phyloP scores from a whole-genome alignment of 208 protist genomes.

The Trypanosoma scelopori region DNA sequence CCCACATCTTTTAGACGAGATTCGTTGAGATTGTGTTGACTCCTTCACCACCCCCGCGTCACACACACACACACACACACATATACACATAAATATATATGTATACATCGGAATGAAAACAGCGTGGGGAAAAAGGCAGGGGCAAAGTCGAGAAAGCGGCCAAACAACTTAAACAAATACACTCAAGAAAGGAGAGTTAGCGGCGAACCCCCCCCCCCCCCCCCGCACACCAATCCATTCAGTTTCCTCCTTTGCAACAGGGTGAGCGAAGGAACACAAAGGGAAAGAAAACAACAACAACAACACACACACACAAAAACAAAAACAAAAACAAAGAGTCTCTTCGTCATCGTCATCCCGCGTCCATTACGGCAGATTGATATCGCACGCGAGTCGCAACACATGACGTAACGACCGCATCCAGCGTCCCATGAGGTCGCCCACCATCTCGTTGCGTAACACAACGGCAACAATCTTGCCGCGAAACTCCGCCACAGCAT shows the following conservation, averaged over 20 bases:
- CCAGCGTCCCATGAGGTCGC: conserved; percentile 82
- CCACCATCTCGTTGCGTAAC: conserved; percentile 85
- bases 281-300: conserved; percentile 9
- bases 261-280: conserved; percentile 7
- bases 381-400: conserved; percentile 67
- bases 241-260: not conserved
- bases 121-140: too few species aligned
- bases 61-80: too few species aligned
- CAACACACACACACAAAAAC: conserved; percentile 16
- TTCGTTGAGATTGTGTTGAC: too few species aligned
- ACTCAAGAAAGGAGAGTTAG: too few species aligned
- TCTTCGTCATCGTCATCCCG: not conserved
- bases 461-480: conserved; percentile 64
- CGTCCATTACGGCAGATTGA: conserved; percentile 45
- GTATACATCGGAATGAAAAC: too few species aligned
- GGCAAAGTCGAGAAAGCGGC: too few species aligned
- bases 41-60: not conserved
- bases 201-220: too few species aligned
- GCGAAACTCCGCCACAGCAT: conserved; percentile 59
- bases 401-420: conserved; percentile 88
- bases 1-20: conserved; percentile 46
- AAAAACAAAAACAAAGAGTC: not conserved
- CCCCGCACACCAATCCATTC: too few species aligned
- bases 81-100: too few species aligned
- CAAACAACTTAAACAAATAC: too few species aligned